These are phyloP conservation scores for Aspergillus udagawae DNA, from an alignment of 2,329 filamentous ascomycete species.

Conservation along the genomic window DNA sequence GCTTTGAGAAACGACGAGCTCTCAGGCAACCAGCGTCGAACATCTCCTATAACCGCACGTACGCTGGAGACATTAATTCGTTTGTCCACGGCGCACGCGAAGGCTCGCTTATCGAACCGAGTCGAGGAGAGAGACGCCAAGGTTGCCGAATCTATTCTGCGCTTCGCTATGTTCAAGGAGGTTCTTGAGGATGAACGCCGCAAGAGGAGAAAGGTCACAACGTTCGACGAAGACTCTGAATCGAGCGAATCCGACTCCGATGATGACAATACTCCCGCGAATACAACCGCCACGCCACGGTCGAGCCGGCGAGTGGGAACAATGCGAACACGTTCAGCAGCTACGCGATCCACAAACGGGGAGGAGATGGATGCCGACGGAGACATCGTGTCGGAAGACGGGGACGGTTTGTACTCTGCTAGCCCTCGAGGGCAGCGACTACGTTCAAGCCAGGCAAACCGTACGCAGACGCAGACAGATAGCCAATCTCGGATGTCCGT, in stretches of 20 bases:
- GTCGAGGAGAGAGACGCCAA: conserved; percentile 87
- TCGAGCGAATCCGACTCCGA: conserved; percentile 38
- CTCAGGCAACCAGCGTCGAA: conserved; percentile 87
- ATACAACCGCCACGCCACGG: conserved; percentile 28
- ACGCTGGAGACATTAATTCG: conserved; percentile 97
- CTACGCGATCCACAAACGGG: conserved; percentile 35
- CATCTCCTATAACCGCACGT: conserved; percentile 92
- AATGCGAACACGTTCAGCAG: conserved; percentile 32
- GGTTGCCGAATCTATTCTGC: conserved; percentile 81
- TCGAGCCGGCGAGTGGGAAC: conserved; percentile 30
- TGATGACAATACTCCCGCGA: conserved; percentile 21
- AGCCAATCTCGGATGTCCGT: conserved; percentile 60
- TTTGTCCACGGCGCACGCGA: conserved; percentile 92
- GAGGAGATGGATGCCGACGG: conserved; percentile 46
- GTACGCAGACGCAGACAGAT: conserved; percentile 38
- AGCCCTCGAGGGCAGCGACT: conserved; percentile 44
- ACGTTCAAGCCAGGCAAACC: conserved; percentile 37
- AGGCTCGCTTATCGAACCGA: conserved; percentile 78
- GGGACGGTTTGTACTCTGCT: conserved; percentile 52
- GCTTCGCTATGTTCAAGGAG: conserved; percentile 97
- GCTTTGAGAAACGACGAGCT: conserved; percentile 93
- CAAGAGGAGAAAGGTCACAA: conserved; percentile 75
- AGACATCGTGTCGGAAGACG: conserved; percentile 49
- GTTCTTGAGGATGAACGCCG: conserved; percentile 72
- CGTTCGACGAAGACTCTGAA: conserved; percentile 58